Percentiles rank a stretch among this genome's conserved stretches.
Evolutionary conservation across 768 basidiomycete species (phyloP).

Genomic region (Lactifluus volemus): DNA sequence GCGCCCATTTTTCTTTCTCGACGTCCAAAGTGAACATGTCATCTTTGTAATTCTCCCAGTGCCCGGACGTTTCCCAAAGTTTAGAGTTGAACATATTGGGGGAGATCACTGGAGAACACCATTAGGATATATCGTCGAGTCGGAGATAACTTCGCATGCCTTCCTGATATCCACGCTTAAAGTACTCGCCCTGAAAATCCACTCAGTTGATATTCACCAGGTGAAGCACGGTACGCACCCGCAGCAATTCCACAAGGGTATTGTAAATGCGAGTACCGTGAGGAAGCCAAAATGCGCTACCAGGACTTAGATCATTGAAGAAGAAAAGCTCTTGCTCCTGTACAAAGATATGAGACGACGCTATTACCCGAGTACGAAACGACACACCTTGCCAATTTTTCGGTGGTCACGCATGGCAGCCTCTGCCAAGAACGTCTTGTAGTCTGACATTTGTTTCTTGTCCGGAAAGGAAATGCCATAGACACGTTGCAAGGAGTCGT

Average conservation of each 20-base stretch:
- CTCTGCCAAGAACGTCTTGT: constrained; percentile 93
- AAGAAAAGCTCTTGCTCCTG: constrained; percentile 97
- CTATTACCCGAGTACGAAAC: background rate
- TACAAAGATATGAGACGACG: constrained; percentile 8
- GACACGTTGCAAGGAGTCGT: constrained; percentile 91
- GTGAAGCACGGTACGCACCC: constrained; percentile 41
- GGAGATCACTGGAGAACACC: constrained; percentile 65
- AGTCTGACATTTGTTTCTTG: constrained; percentile 87
- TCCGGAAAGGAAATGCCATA: constrained; percentile 99
- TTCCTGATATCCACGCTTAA: constrained; percentile 93
- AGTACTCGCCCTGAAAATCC: constrained; percentile 67
- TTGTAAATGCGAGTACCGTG: constrained; percentile 98
- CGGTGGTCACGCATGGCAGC: constrained; percentile 98
- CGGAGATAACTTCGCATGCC: constrained; percentile 34
- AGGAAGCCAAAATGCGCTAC: constrained; percentile 93
- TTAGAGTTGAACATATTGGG: constrained; percentile 97
- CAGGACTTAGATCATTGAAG: constrained; percentile 95
- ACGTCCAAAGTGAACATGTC: constrained; percentile 95
- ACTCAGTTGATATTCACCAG: constrained; percentile 3
- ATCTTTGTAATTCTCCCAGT: constrained; percentile 97
- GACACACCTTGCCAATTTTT: constrained; percentile 76
- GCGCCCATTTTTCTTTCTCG: constrained; percentile 92
- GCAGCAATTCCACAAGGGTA: constrained; percentile 80
- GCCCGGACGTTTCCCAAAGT: constrained; percentile 96
- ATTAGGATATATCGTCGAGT: background rate